Conservation (phyloP, 768 basidiomycete species). For the Chalciporus pseudorubinellus region DNA sequence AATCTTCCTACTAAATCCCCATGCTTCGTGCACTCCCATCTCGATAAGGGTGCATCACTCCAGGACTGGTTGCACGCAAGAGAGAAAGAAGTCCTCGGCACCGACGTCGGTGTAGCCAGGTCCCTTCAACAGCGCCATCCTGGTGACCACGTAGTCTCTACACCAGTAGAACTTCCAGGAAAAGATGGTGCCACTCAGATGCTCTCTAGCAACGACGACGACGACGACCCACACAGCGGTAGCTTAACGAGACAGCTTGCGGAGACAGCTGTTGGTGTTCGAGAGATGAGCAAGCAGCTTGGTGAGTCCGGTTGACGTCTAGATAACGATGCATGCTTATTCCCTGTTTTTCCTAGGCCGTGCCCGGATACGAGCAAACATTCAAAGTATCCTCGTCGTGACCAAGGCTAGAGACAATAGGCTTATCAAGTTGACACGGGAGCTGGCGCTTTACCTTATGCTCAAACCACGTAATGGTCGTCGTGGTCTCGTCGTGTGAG, state of each 20-base stretch:
- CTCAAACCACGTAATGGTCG: slow-evolving; percentile 63
- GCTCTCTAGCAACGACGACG: slow-evolving; percentile 41
- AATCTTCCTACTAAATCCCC: slow-evolving; percentile 53
- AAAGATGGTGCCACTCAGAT: slow-evolving; percentile 17
- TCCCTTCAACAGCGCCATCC: slow-evolving; percentile 39
- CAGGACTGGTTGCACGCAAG: slow-evolving; percentile 65
- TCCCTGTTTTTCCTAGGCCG: slow-evolving; percentile 58
- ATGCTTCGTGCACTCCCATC: slow-evolving; percentile 90
- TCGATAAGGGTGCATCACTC: slow-evolving; percentile 78
- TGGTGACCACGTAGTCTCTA: slow-evolving; percentile 1
- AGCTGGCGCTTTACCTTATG: slow-evolving; percentile 96
- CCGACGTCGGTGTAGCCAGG: slow-evolving; percentile 49
- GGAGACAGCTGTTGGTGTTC: slow-evolving; percentile 94
- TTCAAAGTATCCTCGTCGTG: slow-evolving; percentile 91
- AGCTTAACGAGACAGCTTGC: slow-evolving; percentile 91
- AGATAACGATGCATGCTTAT: slow-evolving; percentile 10
- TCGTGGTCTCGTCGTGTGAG: slow-evolving; percentile 87
- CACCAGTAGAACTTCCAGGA: slow-evolving; percentile 15
- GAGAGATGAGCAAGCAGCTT: slow-evolving; percentile 98
- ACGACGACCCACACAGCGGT: slow-evolving; percentile 67
- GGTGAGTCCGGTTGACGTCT: slow-evolving; percentile 48
- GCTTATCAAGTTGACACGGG: slow-evolving; percentile 90
- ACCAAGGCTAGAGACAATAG: slow-evolving; percentile 98
- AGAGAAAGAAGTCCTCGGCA: slow-evolving; percentile 22
- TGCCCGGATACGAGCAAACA: slow-evolving; percentile 85